Conservation (phyloP, 176 grass and related monocot genomes). For the Alloteropsis semialata region DNA sequence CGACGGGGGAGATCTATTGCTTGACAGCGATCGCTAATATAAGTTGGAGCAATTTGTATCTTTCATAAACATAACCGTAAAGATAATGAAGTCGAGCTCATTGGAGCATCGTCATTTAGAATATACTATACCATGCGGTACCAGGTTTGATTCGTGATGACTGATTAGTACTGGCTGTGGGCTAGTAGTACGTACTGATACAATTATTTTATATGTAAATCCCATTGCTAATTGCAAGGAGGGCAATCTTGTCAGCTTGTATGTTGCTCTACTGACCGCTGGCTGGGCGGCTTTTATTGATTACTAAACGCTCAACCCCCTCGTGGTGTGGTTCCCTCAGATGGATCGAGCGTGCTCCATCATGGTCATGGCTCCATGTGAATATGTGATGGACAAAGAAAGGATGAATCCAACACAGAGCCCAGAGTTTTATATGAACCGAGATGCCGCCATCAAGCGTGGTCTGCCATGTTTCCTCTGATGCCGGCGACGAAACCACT, state of each 20-base stretch:
- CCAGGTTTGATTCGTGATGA: not conserved
- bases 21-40: not conserved
- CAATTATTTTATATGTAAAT: not conserved
- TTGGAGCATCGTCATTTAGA: not conserved
- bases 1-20: not conserved
- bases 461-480: not conserved
- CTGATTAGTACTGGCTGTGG: too few relatives aligned
- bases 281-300: too few relatives aligned
- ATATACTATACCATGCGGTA: not conserved
- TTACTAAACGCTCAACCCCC: not conserved
- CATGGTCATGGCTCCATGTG: not conserved
- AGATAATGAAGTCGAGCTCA: not conserved
- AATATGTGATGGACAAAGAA: not conserved
- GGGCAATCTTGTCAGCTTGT: not conserved
- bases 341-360: not conserved
- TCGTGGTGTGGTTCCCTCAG: slow-evolving; percentile 9
- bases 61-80: not conserved
- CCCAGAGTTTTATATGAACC: not conserved
- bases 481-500: not conserved
- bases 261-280: not conserved
- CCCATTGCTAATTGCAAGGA: not conserved
- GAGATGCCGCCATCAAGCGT: not conserved
- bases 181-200: not conserved
- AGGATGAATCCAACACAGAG: not conserved
- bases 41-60: not conserved